phyloP scores from a whole-genome alignment of 345 rosid species.

The Mangifera indica region DNA sequence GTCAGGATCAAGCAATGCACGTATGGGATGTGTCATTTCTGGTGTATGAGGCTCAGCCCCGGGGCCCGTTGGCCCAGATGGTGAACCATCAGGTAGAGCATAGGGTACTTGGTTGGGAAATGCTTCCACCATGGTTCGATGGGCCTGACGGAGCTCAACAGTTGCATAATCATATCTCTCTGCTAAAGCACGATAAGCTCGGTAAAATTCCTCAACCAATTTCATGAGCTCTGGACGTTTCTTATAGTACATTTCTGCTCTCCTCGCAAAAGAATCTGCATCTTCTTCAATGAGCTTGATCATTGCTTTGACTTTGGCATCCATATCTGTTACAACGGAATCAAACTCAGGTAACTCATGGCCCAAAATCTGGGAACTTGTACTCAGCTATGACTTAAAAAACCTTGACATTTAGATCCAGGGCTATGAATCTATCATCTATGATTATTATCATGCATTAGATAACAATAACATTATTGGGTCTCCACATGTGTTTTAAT shows the following conservation, averaged over 20 bases:
- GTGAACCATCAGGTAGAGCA: conserved; percentile 56
- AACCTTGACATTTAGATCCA: background rate
- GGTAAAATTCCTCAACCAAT: conserved; percentile 92
- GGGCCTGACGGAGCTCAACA: conserved; percentile 85
- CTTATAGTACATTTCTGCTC: conserved; percentile 99
- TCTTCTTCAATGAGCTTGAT: conserved; percentile 97
- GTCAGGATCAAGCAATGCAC: conserved; percentile 39
- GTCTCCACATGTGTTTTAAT: background rate
- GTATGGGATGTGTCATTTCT: conserved; percentile 54
- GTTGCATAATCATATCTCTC: conserved; percentile 97
- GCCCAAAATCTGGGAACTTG: background rate
- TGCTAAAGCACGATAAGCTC: conserved; percentile 96
- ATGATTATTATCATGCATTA: background rate
- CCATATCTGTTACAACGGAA: conserved; percentile 68
- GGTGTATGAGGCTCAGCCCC: conserved; percentile 70
- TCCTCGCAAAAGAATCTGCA: conserved; percentile 98
- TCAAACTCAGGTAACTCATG: background rate
- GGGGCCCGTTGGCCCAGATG: conserved; percentile 48
- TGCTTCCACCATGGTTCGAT: conserved; percentile 84
- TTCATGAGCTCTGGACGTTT: conserved; percentile 98
- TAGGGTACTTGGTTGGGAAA: conserved; percentile 85
- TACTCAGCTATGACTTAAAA: background rate
- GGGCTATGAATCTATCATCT: background rate
- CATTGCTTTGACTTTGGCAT: conserved; percentile 85
- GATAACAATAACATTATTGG: background rate